Base-by-base conservation (phyloP, 257 asterid species). In the Petrea volubilis region DNA sequence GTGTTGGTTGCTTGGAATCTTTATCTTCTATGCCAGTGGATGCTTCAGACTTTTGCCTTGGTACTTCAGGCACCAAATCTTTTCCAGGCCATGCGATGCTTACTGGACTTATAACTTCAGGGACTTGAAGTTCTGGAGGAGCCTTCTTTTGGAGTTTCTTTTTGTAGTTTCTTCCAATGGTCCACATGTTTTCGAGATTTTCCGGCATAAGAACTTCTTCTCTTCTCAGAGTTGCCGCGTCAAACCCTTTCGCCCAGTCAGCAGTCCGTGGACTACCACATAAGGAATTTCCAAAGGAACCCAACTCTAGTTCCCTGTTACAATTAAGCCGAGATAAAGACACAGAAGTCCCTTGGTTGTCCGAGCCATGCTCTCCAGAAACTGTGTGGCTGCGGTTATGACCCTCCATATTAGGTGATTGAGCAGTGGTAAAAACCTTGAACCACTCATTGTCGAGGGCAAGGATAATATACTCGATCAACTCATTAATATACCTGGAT, bases 171-270 rank as follows among this genome's bases (percentile, higher is more conserved):
- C 96, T 84, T 74, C 98, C 98, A 24, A 84, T 90, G 27, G 96
- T 68, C 98, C 98, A 92, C 96, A 92, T 88, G 83, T 88, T 90
- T 71, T 92, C 98, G 70, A 92, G 97, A 82, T 92, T 92, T 82
- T 92, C 97, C 52, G 98, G 98, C 88, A 60, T 87, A 69, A 92
- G 87, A 78, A 92, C 97, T 81, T 92, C 98, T 67, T 91, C 80
- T 84, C 98, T 86, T 83, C 98, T 90, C 80, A 80, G 96, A 51
- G 86, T 83, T 46, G 96, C 96, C 67, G 98, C 98, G 53, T 92
- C 96, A 65, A 88, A 82, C 47, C 33, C 80, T 78, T 92, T 85
- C n/a, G 98, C 96, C 98, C 98, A 92, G 64, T 85, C 98, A 67
- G 92, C 91, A 67, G 89, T 64, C 61, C 79, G 81, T 50, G 78